These are phyloP conservation scores for Colletotrichum sp. DNA, from an alignment of 2,329 filamentous ascomycete species.

Conservation along the genomic window DNA sequence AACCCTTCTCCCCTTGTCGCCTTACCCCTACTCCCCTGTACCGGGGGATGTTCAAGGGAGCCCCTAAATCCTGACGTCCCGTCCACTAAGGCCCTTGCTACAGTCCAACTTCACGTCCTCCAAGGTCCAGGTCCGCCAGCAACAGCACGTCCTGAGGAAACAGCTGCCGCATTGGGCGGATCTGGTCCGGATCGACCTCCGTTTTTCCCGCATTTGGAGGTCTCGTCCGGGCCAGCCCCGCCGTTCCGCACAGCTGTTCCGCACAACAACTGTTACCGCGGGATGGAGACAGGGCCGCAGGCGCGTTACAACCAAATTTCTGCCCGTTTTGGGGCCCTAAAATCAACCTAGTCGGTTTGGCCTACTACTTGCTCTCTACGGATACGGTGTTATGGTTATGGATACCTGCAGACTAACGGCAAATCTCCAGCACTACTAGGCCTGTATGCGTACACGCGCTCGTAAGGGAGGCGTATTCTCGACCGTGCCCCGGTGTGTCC, in stretches of 20 bases:
- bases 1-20: background rate
- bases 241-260: background rate
- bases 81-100: background rate
- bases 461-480: background rate
- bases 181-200: constrained; percentile 12
- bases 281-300: background rate
- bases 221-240: constrained; percentile 5
- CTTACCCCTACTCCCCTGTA: background rate
- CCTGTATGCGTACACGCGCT: background rate
- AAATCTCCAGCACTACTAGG: background rate
- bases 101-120: background rate
- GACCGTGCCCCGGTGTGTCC: background rate
- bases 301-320: background rate
- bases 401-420: background rate
- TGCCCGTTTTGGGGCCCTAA: background rate
- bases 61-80: background rate
- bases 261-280: background rate
- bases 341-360: background rate
- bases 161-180: constrained; percentile 7
- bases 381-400: background rate
- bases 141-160: background rate
- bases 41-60: background rate
- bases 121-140: background rate
- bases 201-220: constrained; percentile 6
- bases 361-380: background rate